Percentiles rank a stretch among this genome's conserved stretches.
phyloP scores from a whole-genome alignment of 805 yeast genomes.

The Barnettozyma pratensis region DNA sequence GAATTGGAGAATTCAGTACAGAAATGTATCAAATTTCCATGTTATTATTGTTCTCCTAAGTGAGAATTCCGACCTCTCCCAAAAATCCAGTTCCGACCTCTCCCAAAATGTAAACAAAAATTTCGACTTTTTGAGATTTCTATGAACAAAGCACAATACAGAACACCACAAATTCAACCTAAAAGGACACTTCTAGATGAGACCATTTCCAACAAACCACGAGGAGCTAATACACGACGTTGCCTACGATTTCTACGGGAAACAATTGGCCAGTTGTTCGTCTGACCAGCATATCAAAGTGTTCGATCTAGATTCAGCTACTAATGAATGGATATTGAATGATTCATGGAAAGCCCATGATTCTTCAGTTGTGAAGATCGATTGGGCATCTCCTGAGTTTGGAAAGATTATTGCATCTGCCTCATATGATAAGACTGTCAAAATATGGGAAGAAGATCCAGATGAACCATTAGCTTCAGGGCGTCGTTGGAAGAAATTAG shows the following conservation, averaged over 20 bases:
- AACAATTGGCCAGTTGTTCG: slow-evolving; percentile 88
- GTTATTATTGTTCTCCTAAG: too few relatives aligned
- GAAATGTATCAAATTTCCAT: too few relatives aligned
- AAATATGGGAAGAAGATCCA: slow-evolving; percentile 86
- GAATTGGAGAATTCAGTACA: too few relatives aligned
- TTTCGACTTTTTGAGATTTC: slow-evolving; percentile 31
- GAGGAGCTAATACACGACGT: slow-evolving; percentile 90
- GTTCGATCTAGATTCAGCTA: slow-evolving; percentile 64
- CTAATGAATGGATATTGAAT: slow-evolving; percentile 74
- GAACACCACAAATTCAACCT: background rate
- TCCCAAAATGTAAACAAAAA: slow-evolving; percentile 28
- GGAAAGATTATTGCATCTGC: slow-evolving; percentile 84
- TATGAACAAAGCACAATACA: background rate
- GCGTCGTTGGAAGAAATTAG: slow-evolving; percentile 71
- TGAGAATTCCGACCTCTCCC: background rate
- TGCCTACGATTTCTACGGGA: slow-evolving; percentile 89
- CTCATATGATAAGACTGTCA: slow-evolving; percentile 84
- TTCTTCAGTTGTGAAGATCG: slow-evolving; percentile 71
- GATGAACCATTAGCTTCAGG: slow-evolving; percentile 77
- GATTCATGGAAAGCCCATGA: slow-evolving; percentile 97
- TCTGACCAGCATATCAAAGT: slow-evolving; percentile 92
- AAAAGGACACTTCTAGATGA: slow-evolving; percentile 29
- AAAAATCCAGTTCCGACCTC: background rate
- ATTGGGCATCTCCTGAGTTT: slow-evolving; percentile 94
- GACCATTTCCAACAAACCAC: slow-evolving; percentile 84